These are phyloP conservation scores for Anethum foeniculum DNA, from an alignment of 140 eudicot genomes.

Conservation along the genomic window DNA sequence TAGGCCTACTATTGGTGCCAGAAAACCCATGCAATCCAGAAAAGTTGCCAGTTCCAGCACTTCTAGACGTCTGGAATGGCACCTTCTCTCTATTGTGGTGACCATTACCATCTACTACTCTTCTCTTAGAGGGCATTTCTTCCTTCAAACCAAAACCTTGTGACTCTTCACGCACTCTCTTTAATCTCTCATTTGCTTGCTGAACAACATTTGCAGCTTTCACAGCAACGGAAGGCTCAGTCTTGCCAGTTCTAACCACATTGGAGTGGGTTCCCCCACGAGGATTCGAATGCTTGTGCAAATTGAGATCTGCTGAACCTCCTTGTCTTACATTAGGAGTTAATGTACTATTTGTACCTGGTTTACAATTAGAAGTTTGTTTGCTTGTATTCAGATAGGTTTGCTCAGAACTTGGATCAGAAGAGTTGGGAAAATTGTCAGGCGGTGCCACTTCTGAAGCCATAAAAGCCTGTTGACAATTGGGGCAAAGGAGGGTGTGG, in stretches of 20 bases:
- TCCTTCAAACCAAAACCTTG: constrained; percentile 15
- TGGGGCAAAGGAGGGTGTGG: constrained; percentile 69
- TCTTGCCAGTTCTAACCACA: constrained; percentile 17
- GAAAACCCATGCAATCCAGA: constrained; percentile 26
- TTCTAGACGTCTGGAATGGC: constrained; percentile 32
- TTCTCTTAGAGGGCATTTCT: constrained; percentile 36
- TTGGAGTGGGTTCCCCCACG: constrained; percentile 24
- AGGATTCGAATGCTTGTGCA: constrained; percentile 11
- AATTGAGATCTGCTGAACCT: constrained; percentile 21
- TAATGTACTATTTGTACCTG: constrained; percentile 22
- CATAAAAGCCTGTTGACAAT: constrained; percentile 58
- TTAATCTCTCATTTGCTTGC: constrained; percentile 44
- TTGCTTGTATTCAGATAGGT: constrained; percentile 24
- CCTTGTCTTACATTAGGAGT: constrained; percentile 23
- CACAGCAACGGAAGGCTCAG: constrained; percentile 43
- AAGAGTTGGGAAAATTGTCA: constrained; percentile 31
- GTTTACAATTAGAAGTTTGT: constrained; percentile 19
- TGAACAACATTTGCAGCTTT: constrained; percentile 57
- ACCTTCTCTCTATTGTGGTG: constrained; percentile 22
- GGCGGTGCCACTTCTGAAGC: constrained; percentile 84
- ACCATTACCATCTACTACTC: constrained; percentile 29
- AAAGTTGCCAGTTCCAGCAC: constrained; percentile 21
- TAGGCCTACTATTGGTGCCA: constrained; percentile 21
- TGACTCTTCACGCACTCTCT: constrained; percentile 50
- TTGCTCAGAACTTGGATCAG: constrained; percentile 29